Evolutionary conservation across 169 alveolate species (phyloP).

Genomic region (Plasmodium gonderi): DNA sequence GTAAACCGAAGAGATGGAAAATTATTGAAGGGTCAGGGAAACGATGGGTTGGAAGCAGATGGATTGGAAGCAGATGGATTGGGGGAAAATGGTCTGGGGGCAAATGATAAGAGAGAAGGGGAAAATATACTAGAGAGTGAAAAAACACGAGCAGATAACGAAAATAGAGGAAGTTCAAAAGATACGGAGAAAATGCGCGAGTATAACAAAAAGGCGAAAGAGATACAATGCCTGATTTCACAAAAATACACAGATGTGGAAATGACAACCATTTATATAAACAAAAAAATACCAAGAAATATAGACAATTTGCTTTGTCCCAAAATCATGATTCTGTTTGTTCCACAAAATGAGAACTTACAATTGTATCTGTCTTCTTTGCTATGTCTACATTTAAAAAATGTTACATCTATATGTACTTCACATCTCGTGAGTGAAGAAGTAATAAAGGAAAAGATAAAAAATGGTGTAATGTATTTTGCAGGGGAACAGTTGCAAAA

Average conservation of each 20-base stretch:
- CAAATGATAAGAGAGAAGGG: background rate
- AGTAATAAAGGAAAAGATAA: conserved; percentile 28
- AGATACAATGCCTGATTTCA: background rate
- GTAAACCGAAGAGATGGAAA: background rate
- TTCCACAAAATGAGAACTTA: conserved; percentile 53
- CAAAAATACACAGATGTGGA: conserved; percentile 27
- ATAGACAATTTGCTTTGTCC: conserved; percentile 23
- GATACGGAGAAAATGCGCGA: background rate
- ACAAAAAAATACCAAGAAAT: conserved; percentile 32
- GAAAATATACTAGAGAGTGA: background rate
- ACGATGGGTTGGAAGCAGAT: background rate
- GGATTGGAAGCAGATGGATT: background rate
- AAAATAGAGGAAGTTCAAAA: background rate
- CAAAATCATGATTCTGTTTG: conserved; percentile 31
- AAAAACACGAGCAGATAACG: background rate
- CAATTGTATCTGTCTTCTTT: conserved; percentile 42
- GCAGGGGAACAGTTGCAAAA: background rate
- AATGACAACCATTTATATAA: conserved; percentile 13
- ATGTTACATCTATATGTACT: conserved; percentile 20
- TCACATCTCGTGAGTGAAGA: conserved; percentile 10
- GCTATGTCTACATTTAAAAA: conserved; percentile 42
- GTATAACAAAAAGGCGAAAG: conserved; percentile 9
- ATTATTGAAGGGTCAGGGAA: too few relatives aligned
- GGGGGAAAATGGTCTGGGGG: background rate
- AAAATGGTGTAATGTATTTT: background rate